Evolutionary conservation across 2,329 filamentous ascomycete genomes (phyloP), one percentile per base, ranked within the genome.

Genomic region (Boeremia exigua): DNA sequence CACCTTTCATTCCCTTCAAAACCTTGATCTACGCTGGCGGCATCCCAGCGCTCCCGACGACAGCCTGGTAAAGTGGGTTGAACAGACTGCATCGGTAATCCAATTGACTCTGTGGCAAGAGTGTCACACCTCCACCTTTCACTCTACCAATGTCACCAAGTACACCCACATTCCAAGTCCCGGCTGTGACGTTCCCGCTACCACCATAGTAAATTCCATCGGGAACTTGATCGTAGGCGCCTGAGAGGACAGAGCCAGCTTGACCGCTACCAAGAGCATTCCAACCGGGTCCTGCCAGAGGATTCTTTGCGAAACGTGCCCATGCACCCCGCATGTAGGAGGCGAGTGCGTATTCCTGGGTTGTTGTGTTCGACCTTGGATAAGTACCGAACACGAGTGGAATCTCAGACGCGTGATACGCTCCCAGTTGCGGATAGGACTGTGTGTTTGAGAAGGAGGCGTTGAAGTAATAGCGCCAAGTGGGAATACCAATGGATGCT

Each of bases 401-500:
- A 2, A 72, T 65, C 43, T 72, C 69, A 0, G 64, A 61, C 0
- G 60, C 48, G 42, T 72, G 69, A 40, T 62, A 71, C 0, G 54
- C 66, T 23, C 67, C 65, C 0, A 60, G 49, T 17, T 57, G 36
- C 2, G 55, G 44, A 27, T 53, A 59, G 2, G 45, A 45, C 36
- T 63, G 65, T 1, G 62, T 63, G 17, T 71, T 71, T 8, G 54
- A 28, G 44, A 71, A 72, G 1, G 65, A 62, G 7, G 70, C 68
- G 52, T 72, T 73, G 59, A 66, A 73, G 54, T 62, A 61, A 46
- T 68, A 70, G 25, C 68, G 64, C 67, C 66, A 71, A 2, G 65
- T 60, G 3, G 67, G 65, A 1, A 68, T 65, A 2, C 66, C 64
- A 4, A 58, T 53, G 0, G 55, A 52, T 2, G 67, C 62, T 3